phyloP scores from a whole-genome alignment of 192 early-diverging fungal genomes.

The Coemansia sp. region DNA sequence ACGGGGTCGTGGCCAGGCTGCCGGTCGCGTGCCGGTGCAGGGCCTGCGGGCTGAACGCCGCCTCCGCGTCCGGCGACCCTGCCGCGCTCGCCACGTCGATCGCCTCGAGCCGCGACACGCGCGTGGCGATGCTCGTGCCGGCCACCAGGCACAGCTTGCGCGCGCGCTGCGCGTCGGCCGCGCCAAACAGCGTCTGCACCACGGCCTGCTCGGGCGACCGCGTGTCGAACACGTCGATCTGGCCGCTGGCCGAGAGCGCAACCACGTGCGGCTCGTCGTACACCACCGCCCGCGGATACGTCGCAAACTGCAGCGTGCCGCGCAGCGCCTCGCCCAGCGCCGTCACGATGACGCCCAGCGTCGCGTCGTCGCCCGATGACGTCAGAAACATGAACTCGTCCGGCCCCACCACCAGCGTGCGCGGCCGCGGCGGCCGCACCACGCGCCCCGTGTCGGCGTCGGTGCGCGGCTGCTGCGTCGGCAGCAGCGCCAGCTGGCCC shows the following conservation, averaged over 20 bases:
- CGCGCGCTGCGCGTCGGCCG: constrained; percentile 3
- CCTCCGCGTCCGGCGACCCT: neutral
- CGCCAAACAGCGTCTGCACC: constrained; percentile 25
- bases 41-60: neutral
- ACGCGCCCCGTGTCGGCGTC: constrained; percentile 26
- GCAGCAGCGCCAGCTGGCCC: constrained; percentile 35
- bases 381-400: constrained; percentile 51
- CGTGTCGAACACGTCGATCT: constrained; percentile 41
- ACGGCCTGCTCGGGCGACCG: constrained; percentile 27
- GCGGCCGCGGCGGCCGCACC: constrained; percentile 40
- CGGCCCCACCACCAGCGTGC: constrained; percentile 42
- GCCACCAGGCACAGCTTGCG: constrained; percentile 15
- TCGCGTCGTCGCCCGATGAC: constrained; percentile 29
- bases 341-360: constrained; percentile 50
- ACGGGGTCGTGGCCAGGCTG: constrained; percentile 1
- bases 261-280: constrained; percentile 45
- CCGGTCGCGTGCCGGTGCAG: neutral
- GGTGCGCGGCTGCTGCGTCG: constrained; percentile 40
- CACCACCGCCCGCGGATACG: constrained; percentile 34
- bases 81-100: constrained; percentile 5
- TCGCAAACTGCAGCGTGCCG: constrained; percentile 45
- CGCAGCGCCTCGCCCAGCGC: constrained; percentile 47
- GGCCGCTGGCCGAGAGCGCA: constrained; percentile 19
- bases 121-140: constrained; percentile 3
- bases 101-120: constrained; percentile 16